Base-by-base conservation (phyloP, 768 basidiomycete genomes). In the Kwoniella botswanensis region DNA sequence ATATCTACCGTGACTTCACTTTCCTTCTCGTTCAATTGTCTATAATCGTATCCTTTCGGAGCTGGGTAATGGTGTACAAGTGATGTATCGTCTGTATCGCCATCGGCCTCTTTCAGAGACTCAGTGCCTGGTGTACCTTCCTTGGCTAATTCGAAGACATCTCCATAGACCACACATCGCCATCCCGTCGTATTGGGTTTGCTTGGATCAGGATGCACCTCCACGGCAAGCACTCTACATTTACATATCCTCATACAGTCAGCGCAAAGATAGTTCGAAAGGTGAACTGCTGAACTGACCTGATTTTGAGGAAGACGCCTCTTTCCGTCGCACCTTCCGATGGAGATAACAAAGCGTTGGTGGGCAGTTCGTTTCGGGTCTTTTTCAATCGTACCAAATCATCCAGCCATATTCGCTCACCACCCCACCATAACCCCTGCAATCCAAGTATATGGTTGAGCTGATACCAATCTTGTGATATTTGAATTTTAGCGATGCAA, bases 351-450 rank as follows among this genome's bases (percentile, higher is more conserved):
- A 78, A 57, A 10, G 11, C 52, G 29, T 71, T 75, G 5, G 56
- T 17, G 5, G 79, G 76, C 42, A 82, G 22, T 18, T 74, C 71
- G 21, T 13, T 43, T 35, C 79, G 63, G 21, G 56, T 22, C 61
- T 76, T 78, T 63, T 74, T 74, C 60, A 96, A 85, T 24, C 93
- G 88, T 46, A 94, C 88, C 66, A 94, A 87, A 72, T 96, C 93
- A 69, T 91, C 92, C 4, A 87, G 85, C 93, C 93, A 96, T 64
- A 94, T 92, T 41, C 92, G 87, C 78, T 94, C 93, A 1, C 90
- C 88, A 9, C 94, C 94, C 90, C 91, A 92, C 93, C 93, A 96
- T 9, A 94, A 89, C 86, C 60, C 82, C 77, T 81, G 68, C 17
- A 17, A 50, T 44, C 15, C 59, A 44, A 17, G 42, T 58, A 21